These are phyloP conservation scores for Zizania latifolia DNA, from an alignment of 176 grass and related monocot genomes.

Conservation along the genomic window DNA sequence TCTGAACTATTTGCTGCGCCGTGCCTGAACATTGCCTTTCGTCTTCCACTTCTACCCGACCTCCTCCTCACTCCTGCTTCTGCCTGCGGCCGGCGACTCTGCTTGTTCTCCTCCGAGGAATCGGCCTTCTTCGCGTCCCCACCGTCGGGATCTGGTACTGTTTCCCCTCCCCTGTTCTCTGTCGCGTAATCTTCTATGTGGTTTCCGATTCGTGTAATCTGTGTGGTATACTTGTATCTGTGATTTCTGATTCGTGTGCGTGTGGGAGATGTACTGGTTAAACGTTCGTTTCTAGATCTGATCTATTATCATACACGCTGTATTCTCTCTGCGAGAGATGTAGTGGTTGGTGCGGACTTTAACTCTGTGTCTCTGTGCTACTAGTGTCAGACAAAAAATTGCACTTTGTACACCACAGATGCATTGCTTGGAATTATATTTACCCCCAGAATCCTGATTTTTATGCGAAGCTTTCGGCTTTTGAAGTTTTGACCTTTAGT, in stretches of 20 bases:
- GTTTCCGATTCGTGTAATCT: not conserved
- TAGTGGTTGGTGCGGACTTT: not conserved
- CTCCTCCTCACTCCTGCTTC: not conserved
- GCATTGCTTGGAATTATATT: too few species aligned
- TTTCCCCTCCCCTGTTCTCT: too few species aligned
- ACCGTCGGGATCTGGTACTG: slow-evolving; percentile 1
- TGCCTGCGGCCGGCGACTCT: not conserved
- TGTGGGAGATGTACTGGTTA: not conserved
- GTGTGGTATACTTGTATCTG: not conserved
- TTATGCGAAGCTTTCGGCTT: too few species aligned
- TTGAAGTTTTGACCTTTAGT: too few species aligned
- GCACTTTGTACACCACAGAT: not conserved
- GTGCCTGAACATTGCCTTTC: not conserved
- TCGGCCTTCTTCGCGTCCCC: not conserved
- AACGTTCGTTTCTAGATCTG: not conserved
- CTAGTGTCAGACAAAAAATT: not conserved
- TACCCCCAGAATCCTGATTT: too few species aligned
- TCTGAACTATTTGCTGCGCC: not conserved
- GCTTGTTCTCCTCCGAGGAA: not conserved
- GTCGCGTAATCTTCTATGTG: too few species aligned
- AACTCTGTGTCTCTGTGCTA: not conserved
- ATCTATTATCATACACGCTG: not conserved
- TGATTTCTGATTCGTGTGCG: not conserved
- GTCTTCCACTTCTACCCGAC: too few species aligned
- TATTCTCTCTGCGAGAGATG: not conserved